These are phyloP conservation scores for Eucalyptus victrix DNA, from an alignment of 345 rosid species.

Conservation along the genomic window DNA sequence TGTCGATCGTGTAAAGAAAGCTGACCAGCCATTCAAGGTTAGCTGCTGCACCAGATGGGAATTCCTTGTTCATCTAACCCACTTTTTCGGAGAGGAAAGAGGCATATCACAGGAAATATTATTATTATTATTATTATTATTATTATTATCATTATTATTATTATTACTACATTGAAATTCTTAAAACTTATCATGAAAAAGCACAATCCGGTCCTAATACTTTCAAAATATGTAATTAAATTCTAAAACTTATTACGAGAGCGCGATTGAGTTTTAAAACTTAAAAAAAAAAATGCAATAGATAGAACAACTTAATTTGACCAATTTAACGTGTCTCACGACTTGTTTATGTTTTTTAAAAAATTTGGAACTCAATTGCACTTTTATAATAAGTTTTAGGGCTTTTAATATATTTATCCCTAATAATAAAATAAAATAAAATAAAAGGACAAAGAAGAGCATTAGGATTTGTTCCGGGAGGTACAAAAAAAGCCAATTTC, in stretches of 20 bases:
- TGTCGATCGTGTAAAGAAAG: not conserved
- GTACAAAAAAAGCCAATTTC: not conserved
- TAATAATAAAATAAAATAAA: not conserved
- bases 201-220: fast-evolving
- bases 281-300: too few species aligned
- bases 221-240: too few species aligned
- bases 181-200: too few species aligned
- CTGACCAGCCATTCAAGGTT: not conserved
- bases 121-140: not conserved
- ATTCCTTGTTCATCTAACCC: not conserved
- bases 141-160: not conserved
- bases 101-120: too few species aligned
- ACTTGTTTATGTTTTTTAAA: too few species aligned
- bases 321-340: fast-evolving
- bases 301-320: too few species aligned
- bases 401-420: too few species aligned
- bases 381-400: too few species aligned
- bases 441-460: not conserved
- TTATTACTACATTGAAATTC: too few species aligned
- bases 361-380: too few species aligned
- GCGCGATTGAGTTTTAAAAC: fast-evolving
- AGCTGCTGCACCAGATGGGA: not conserved
- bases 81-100: not conserved
- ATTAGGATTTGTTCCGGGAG: not conserved
- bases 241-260: too few species aligned